Evolutionary conservation across 2,329 filamentous ascomycete genomes (phyloP), one percentile per base, ranked within the genome.

Genomic region (Talaromyces sp.): DNA sequence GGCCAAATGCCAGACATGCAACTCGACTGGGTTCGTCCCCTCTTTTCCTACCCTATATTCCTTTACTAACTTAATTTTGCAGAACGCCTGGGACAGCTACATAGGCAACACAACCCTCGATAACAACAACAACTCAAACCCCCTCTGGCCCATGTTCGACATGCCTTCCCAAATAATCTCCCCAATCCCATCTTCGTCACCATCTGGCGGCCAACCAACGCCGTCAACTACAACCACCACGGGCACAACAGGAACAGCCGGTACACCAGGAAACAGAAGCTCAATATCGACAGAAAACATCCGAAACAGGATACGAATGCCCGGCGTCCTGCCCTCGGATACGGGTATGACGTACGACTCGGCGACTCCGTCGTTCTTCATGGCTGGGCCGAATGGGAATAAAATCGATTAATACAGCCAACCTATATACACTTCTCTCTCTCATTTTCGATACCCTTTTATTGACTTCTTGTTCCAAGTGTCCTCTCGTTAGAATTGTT

Each of bases 31-130:
- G 88, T 90, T 81, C 33, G 69, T 37, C n/a, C 13, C 9, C 10
- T 9, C 11, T 2, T 6, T 27, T 5, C 14, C 10, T 9, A 3
- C 14, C 24, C n/a, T 31, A 9, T 5, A 22, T 10, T 2, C 24
- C 13, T 33, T 27, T 47, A 67, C 71, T 76, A 63, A 78, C 73
- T 71, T 47, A 62, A 59, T 56, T 35, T 3, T 33, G 68, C 68
- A 88, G 87, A 85, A 89, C 67, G 86, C 87, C 33, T 90, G 87
- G 87, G 88, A 90, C 72, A 85, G 83, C 7, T 90, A 89, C 70
- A 85, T 90, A 57, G 87, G 90, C 73, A 86, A 85, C 61, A 81
- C 85, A 6, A 81, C 73, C 7, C 68, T 82, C 39, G 81, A 82
- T 57, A 72, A 37, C 43, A 62, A 27, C 41, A 56, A 27, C 22